Conservation (phyloP, 1,284 basidiomycete genomes). For the Naganishia liquefaciens region DNA sequence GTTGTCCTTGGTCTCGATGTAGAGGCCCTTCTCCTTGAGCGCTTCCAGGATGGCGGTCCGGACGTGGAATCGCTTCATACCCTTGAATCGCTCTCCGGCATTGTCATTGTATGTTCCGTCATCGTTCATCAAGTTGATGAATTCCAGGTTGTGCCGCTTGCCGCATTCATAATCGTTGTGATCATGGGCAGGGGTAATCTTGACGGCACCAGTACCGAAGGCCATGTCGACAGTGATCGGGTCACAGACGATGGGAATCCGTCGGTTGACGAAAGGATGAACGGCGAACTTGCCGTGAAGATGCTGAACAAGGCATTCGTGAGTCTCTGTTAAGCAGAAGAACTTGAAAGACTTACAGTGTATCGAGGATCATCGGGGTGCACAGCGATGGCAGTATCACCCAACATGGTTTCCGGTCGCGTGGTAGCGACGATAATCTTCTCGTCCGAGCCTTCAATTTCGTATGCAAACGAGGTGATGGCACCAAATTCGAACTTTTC, state of each 20-base stretch:
- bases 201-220: constrained; percentile 98
- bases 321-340: constrained; percentile 1
- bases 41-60: constrained; percentile 80
- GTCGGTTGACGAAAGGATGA: constrained; percentile 88
- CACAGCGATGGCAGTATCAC: constrained; percentile 95
- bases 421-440: constrained; percentile 93
- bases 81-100: constrained; percentile 78
- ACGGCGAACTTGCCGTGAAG: constrained; percentile 89
- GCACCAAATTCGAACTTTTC: constrained; percentile 98
- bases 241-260: constrained; percentile 87
- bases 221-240: constrained; percentile 85
- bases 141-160: constrained; percentile 80
- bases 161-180: constrained; percentile 97
- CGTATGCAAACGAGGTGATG: constrained; percentile 93
- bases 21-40: constrained; percentile 82
- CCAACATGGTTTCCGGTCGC: constrained; percentile 98
- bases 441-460: constrained; percentile 84
- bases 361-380: constrained; percentile 94
- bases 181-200: constrained; percentile 99
- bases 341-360: constrained; percentile 55
- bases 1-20: constrained; percentile 90
- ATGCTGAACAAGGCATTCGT: constrained; percentile 59
- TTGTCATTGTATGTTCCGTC: constrained; percentile 95
- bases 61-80: constrained; percentile 96
- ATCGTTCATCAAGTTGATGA: constrained; percentile 95